Evolutionary conservation across 2,329 filamentous ascomycete genomes (phyloP).

Genomic region (Alternaria metachromatica): DNA sequence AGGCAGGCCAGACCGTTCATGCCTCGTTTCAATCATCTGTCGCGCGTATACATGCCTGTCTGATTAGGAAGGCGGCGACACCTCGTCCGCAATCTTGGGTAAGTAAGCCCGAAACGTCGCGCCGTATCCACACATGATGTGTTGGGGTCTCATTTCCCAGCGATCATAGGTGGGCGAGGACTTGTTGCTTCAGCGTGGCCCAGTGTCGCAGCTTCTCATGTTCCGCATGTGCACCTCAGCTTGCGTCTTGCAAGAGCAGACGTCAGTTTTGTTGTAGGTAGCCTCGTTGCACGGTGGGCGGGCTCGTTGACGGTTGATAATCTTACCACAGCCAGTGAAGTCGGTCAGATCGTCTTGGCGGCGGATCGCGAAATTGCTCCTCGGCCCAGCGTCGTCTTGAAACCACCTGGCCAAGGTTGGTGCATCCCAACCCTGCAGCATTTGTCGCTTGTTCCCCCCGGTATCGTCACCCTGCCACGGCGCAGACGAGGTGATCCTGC

Average conservation of each 20-base stretch:
- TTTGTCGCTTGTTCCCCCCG: slow-evolving; percentile 28
- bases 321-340: slow-evolving; percentile 33
- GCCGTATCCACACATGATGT: slow-evolving; percentile 14
- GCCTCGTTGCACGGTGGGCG: not conserved
- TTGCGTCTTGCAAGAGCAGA: not conserved
- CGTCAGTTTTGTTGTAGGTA: slow-evolving; percentile 4
- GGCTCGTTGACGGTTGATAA: slow-evolving; percentile 16
- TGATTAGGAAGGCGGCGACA: slow-evolving; percentile 14
- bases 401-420: slow-evolving; percentile 28
- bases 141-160: slow-evolving; percentile 32
- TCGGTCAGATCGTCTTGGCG: slow-evolving; percentile 28
- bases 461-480: slow-evolving; percentile 24
- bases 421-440: slow-evolving; percentile 33
- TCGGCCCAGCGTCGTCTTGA: slow-evolving; percentile 30
- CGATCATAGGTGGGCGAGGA: slow-evolving; percentile 17
- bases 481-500: slow-evolving; percentile 24
- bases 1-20: slow-evolving; percentile 2
- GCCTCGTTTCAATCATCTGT: slow-evolving; percentile 3
- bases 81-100: slow-evolving; percentile 30
- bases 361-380: slow-evolving; percentile 41
- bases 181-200: slow-evolving; percentile 3
- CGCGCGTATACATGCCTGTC: not conserved
- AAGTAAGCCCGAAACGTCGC: slow-evolving; percentile 26
- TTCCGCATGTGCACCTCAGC: not conserved
- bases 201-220: not conserved